Conservation (phyloP, 2,329 filamentous ascomycete genomes). For the Hypoxylon sp. region DNA sequence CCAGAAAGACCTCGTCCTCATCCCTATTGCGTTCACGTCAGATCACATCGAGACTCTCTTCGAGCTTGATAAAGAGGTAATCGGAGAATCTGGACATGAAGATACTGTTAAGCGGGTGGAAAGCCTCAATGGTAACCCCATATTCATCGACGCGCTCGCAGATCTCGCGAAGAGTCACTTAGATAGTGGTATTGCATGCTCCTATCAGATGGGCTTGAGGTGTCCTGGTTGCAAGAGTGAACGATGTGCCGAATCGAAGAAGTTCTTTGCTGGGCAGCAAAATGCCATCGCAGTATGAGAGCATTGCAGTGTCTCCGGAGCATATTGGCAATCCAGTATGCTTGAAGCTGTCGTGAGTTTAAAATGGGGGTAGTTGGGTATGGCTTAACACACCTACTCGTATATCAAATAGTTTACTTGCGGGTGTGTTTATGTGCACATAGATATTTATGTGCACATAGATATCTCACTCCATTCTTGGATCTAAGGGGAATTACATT, state of each 20-base stretch:
- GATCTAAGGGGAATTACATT: neutral
- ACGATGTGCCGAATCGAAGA: constrained; percentile 83
- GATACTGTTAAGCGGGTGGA: constrained; percentile 92
- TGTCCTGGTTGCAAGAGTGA: constrained; percentile 96
- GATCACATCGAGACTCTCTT: constrained; percentile 98
- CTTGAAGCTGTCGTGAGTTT: neutral
- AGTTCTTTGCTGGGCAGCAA: constrained; percentile 68
- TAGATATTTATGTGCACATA: neutral
- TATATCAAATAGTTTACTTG: neutral
- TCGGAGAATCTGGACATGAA: constrained; percentile 83
- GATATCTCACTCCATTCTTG: constrained; percentile 6
- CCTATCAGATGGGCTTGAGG: constrained; percentile 87
- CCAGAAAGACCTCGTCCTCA: constrained; percentile 89
- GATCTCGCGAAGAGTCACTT: constrained; percentile 89
- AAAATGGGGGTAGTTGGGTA: neutral
- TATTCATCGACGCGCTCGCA: constrained; percentile 92
- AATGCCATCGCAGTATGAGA: constrained; percentile 49
- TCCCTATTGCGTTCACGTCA: constrained; percentile 98
- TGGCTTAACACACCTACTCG: neutral
- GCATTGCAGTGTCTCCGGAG: neutral
- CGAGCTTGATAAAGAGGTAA: constrained; percentile 95
- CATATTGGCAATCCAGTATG: neutral
- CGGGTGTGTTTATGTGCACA: constrained; percentile 1
- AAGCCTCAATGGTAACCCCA: constrained; percentile 89
- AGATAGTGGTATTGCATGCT: constrained; percentile 76